Percentiles rank a stretch among this genome's conserved stretches.
Conservation (phyloP, 2,329 filamentous ascomycete genomes). For the Nigrospora oryzae region DNA sequence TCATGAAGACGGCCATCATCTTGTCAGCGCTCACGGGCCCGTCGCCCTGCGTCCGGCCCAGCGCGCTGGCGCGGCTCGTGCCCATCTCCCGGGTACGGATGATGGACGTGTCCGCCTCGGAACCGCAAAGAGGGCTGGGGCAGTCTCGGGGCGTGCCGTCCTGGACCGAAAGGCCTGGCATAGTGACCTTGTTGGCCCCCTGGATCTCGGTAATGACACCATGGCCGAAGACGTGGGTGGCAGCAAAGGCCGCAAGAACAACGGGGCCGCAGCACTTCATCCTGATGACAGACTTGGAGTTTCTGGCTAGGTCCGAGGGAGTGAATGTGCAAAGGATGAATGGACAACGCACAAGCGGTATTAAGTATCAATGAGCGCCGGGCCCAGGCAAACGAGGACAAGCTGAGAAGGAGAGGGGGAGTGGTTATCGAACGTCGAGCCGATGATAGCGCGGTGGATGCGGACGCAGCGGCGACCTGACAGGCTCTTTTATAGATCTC, state of each 20-base stretch:
- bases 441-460: too few species aligned
- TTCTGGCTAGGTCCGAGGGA: too few species aligned
- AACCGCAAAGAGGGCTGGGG: conserved; percentile 46
- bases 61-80: conserved; percentile 40
- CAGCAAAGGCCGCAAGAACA: conserved; percentile 7
- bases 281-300: not conserved
- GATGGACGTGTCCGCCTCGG: conserved; percentile 59
- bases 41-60: conserved; percentile 50
- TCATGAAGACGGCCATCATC: conserved; percentile 51
- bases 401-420: too few species aligned
- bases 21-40: conserved; percentile 46
- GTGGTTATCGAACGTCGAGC: too few species aligned
- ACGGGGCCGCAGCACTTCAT: conserved; percentile 6
- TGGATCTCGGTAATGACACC: conserved; percentile 8
- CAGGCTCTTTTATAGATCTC: too few species aligned
- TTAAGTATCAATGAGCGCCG: too few species aligned
- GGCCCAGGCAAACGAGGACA: too few species aligned
- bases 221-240: conserved; percentile 6
- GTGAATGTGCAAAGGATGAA: too few species aligned
- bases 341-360: too few species aligned
- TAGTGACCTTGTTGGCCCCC: conserved; percentile 9
- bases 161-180: conserved; percentile 27
- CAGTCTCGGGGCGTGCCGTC: conserved; percentile 61
- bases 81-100: conserved; percentile 50
- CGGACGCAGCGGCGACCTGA: too few species aligned